A percentile compares a stretch with the other conserved stretches of the same genome.
Conservation (phyloP, 2,329 filamentous ascomycete species). For the Lasiodiplodia gonubiensis region DNA sequence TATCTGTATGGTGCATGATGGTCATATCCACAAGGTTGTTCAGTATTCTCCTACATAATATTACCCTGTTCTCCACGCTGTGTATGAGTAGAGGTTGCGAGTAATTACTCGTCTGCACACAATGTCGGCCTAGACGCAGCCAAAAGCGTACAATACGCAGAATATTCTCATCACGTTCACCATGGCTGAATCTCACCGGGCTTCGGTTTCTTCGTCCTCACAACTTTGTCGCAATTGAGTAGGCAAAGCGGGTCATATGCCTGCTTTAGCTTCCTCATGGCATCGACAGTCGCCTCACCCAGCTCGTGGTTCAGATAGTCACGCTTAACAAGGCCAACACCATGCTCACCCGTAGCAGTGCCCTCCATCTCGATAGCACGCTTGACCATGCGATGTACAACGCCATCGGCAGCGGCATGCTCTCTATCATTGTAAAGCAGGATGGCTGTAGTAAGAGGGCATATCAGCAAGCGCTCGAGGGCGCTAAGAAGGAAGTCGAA, state of each 20-base stretch:
- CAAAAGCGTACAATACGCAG: neutral
- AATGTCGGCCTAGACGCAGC: too few relatives aligned
- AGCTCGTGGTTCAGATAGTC: slow-evolving; percentile 83
- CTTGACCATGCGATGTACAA: slow-evolving; percentile 86
- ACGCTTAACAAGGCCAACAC: slow-evolving; percentile 81
- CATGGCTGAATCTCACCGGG: slow-evolving; percentile 52
- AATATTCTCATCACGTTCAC: slow-evolving; percentile 32
- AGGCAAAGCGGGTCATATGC: slow-evolving; percentile 77
- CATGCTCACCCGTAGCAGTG: slow-evolving; percentile 85
- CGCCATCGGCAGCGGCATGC: slow-evolving; percentile 67
- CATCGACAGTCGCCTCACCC: slow-evolving; percentile 74
- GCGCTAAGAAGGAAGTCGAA: neutral
- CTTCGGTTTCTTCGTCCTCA: slow-evolving; percentile 53
- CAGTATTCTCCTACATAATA: neutral
- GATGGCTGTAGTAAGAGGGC: slow-evolving; percentile 54
- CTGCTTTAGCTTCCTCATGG: slow-evolving; percentile 84
- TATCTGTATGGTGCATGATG: neutral
- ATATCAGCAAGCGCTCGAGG: neutral
- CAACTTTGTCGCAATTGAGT: slow-evolving; percentile 69
- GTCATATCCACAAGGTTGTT: neutral
- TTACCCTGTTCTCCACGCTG: neutral
- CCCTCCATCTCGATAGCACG: slow-evolving; percentile 83
- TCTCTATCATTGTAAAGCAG: slow-evolving; percentile 70
- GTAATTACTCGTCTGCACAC: neutral
- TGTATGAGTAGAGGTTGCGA: neutral